Percentiles rank a stretch among this genome's conserved stretches.
phyloP scores from a whole-genome alignment of 768 basidiomycete species.

The Suillus luteus region DNA sequence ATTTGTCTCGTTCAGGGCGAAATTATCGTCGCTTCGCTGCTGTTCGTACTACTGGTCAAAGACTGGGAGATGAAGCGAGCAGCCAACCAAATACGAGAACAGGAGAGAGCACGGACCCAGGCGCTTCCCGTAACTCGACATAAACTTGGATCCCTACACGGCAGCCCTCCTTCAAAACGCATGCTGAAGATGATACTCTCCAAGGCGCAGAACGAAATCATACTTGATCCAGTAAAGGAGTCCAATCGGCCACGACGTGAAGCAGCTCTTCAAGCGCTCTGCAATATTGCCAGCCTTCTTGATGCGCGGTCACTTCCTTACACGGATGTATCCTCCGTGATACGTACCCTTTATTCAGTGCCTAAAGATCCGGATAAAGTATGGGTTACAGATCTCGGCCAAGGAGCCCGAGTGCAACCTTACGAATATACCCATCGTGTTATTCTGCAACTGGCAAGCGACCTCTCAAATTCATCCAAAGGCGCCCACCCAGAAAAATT shows the following conservation, averaged over 20 bases:
- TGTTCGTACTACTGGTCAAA: constrained; percentile 66
- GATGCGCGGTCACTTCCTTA: constrained; percentile 52
- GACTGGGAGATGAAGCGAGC: constrained; percentile 54
- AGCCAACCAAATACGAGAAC: constrained; percentile 25
- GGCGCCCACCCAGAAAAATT: constrained; percentile 13
- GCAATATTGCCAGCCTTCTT: constrained; percentile 55
- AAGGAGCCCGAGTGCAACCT: constrained; percentile 37
- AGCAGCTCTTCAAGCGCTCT: constrained; percentile 59
- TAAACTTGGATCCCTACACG: constrained; percentile 10
- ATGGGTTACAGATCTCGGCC: constrained; percentile 36
- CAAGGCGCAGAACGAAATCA: constrained; percentile 33
- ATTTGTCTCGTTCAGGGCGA: constrained; percentile 77
- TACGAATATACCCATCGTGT: constrained; percentile 52
- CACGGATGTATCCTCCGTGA: constrained; percentile 43
- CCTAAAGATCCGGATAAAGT: constrained; percentile 43
- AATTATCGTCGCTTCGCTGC: constrained; percentile 70
- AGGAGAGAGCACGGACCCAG: constrained; percentile 17
- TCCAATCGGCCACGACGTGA: constrained; percentile 25
- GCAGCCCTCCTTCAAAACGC: constrained; percentile 29
- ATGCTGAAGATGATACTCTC: constrained; percentile 36
- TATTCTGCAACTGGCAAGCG: constrained; percentile 41
- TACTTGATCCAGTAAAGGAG: constrained; percentile 25
- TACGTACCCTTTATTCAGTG: constrained; percentile 48
- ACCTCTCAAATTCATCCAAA: constrained; percentile 12
- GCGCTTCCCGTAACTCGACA: constrained; percentile 22